Conservation (phyloP, 345 rosid genomes). For the Gossypium stocksii region DNA sequence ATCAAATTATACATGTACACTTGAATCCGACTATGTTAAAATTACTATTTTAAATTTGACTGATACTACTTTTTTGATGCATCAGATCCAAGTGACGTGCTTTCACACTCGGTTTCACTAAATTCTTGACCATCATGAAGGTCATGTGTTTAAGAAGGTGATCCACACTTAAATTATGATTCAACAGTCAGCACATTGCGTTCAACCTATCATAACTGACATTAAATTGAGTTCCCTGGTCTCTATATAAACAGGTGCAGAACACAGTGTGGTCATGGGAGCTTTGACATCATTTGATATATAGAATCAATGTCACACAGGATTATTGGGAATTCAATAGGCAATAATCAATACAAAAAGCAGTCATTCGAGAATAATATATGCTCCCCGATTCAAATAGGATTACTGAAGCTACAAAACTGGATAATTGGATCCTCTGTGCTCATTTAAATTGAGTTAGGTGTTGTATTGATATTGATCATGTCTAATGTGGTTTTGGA, state of each 20-base stretch:
- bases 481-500: constrained; percentile 74
- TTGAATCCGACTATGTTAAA: too few relatives aligned
- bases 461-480: neutral
- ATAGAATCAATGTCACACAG: neutral
- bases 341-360: constrained; percentile 12
- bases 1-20: too few relatives aligned
- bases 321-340: constrained; percentile 2
- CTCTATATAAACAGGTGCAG: neutral
- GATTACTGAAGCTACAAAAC: constrained; percentile 32
- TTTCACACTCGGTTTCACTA: too few relatives aligned
- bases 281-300: neutral
- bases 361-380: neutral
- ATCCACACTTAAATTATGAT: neutral
- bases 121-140: too few relatives aligned
- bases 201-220: neutral
- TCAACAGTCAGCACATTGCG: neutral
- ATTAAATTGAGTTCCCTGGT: neutral
- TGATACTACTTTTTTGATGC: too few relatives aligned
- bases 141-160: neutral
- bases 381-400: constrained; percentile 8
- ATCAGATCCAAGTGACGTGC: too few relatives aligned
- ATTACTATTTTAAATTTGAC: too few relatives aligned
- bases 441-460: constrained; percentile 12
- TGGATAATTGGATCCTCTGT: constrained; percentile 19
- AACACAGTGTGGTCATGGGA: neutral